Evolutionary conservation across 1,284 basidiomycete genomes (phyloP).

Genomic region (Quambalaria eucalypti): DNA sequence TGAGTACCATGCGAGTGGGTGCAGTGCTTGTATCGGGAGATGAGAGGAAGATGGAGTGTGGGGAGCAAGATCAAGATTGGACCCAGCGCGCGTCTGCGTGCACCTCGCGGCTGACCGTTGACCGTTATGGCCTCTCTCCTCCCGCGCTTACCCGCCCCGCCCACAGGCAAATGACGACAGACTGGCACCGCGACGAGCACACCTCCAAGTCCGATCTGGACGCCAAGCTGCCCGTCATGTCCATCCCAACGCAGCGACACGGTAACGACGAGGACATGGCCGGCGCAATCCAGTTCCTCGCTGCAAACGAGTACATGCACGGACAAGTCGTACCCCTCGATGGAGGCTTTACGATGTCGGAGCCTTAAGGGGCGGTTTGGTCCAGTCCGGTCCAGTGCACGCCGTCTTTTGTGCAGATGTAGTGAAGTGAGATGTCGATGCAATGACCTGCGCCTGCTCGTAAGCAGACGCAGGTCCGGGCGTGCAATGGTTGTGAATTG

Average conservation of each 20-base stretch:
- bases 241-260: slow-evolving; percentile 25
- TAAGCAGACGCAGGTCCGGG: no score
- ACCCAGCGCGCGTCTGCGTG: neutral
- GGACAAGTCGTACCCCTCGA: slow-evolving; percentile 24
- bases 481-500: no score
- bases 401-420: no score
- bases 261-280: slow-evolving; percentile 38
- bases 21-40: no score
- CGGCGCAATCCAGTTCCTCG: slow-evolving; percentile 11
- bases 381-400: no score
- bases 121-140: neutral
- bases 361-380: slow-evolving; percentile 20
- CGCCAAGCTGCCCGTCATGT: slow-evolving; percentile 19
- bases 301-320: slow-evolving; percentile 22
- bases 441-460: no score
- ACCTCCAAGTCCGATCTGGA: slow-evolving; percentile 20
- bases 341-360: slow-evolving; percentile 28
- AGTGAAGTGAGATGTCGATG: no score
- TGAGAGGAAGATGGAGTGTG: no score
- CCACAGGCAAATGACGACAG: slow-evolving; percentile 20
- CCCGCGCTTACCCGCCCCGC: neutral
- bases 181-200: slow-evolving; percentile 12
- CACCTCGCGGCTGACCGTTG: no score
- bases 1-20: no score
- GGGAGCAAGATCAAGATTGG: neutral